A percentile compares a stretch with the other conserved stretches of the same genome.
Conservation (phyloP, 2,329 filamentous ascomycete species). For the Penicillium sp. region DNA sequence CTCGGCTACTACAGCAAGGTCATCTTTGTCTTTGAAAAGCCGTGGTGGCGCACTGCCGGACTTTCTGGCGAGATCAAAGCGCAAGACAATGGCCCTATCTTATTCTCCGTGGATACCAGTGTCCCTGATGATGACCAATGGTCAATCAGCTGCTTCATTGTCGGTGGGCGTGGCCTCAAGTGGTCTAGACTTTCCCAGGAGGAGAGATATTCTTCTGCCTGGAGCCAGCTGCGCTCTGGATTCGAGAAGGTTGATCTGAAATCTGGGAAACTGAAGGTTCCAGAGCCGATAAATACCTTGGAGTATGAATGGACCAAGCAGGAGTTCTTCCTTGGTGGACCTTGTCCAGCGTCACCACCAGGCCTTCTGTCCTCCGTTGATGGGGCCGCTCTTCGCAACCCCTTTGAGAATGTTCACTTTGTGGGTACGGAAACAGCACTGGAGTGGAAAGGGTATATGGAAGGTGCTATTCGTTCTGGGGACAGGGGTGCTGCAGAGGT, state of each 20-base stretch:
- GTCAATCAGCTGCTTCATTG: conserved; percentile 6
- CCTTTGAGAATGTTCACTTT: conserved; percentile 49
- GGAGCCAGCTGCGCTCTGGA: background rate
- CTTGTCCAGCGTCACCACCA: conserved; percentile 37
- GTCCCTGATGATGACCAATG: background rate
- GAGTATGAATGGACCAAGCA: conserved; percentile 28
- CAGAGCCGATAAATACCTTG: background rate
- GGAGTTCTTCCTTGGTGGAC: conserved; percentile 40
- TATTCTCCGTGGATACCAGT: conserved; percentile 8
- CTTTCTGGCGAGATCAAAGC: conserved; percentile 1
- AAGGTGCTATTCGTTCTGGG: conserved; percentile 54
- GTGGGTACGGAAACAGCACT: conserved; percentile 55
- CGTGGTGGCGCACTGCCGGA: conserved; percentile 6
- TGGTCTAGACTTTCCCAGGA: background rate
- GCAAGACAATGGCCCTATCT: background rate
- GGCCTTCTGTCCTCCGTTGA: conserved; percentile 37
- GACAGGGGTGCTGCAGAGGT: conserved; percentile 44
- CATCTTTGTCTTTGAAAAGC: conserved; percentile 3
- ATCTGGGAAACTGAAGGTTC: background rate
- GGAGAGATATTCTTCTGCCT: background rate
- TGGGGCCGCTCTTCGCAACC: conserved; percentile 34
- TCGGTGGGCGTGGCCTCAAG: background rate
- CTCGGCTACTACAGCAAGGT: conserved; percentile 5
- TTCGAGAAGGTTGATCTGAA: background rate
- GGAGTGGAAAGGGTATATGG: conserved; percentile 60